Base-by-base conservation (phyloP, 2,329 filamentous ascomycete species). In the Claviceps citrina region DNA sequence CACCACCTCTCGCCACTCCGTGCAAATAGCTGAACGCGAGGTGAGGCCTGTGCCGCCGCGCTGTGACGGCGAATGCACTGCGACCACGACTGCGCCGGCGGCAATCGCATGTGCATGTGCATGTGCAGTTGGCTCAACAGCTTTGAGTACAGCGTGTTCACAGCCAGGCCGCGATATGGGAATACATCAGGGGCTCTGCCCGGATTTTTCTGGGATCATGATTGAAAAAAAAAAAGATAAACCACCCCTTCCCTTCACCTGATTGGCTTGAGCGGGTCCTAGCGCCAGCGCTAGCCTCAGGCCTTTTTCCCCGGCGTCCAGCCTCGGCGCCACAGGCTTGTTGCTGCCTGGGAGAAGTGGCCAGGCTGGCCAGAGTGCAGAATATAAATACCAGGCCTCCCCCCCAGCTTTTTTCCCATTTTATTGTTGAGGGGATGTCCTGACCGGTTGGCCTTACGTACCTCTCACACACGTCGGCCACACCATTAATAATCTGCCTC, bases 351-450 rank as follows among this genome's bases (percentile, higher is more conserved):
- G 63, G 61, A 51, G 49, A 54, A 52, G 45, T 58, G 59, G 57
- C 54, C 54, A 50, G 56, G 52, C 50, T 24, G 51, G 51, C 53
- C 53, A 49, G 48, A 45, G 49, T 47, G 46, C 54, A 70, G 67
- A 71, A 71, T 65, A 73, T 73, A 73, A 72, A 62, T 62, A 70
- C 61, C 56, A 54, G 57, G 57, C 62, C 62, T 69, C 68, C 69
- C 67, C 69, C 70, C 68, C 70, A 64, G 59, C 63, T 60, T 63
- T 53, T 57, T 55, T 58, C 58, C 64, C 66, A 63, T 55, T 58
- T 61, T 55, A 56, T 54, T 65, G 60, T 63, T 62, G 67, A 63
- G 66, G 62, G 66, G 68, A 71, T 70, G 62, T 65, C 61, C 65
- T 66, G 67, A 71, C 66, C 65, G 60, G 65, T 38, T 62, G 64